A percentile compares a stretch with the other conserved stretches of the same genome.
phyloP scores from a whole-genome alignment of 2,329 filamentous ascomycete genomes.

The Xylariaceae sp. region DNA sequence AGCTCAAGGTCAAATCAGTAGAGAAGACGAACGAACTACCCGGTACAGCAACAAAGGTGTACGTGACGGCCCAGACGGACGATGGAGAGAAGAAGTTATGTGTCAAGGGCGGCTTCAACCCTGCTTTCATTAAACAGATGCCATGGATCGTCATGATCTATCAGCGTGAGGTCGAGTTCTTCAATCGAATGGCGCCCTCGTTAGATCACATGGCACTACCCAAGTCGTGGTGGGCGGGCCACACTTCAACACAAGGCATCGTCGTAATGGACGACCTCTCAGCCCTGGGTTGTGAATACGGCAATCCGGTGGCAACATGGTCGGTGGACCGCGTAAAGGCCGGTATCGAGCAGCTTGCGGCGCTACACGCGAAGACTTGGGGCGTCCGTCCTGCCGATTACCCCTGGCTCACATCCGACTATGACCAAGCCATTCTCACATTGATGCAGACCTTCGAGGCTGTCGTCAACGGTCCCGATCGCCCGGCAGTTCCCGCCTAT shows the following conservation, averaged over 20 bases:
- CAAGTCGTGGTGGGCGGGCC: slow-evolving; percentile 22
- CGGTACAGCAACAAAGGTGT: slow-evolving; percentile 25
- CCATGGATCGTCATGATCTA: slow-evolving; percentile 25
- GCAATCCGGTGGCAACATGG: slow-evolving; percentile 20
- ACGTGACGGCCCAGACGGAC: slow-evolving; percentile 18
- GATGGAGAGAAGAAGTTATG: slow-evolving; percentile 17
- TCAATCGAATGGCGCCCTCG: slow-evolving; percentile 23
- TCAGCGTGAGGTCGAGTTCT: slow-evolving; percentile 27
- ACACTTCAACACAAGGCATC: slow-evolving; percentile 23
- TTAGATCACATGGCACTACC: slow-evolving; percentile 22
- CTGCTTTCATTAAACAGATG: slow-evolving; percentile 22
- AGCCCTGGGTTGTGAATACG: slow-evolving; percentile 20
- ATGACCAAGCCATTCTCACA: slow-evolving; percentile 27
- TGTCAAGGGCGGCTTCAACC: slow-evolving; percentile 27
- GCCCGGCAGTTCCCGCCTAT: slow-evolving; percentile 26
- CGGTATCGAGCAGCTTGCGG: slow-evolving; percentile 34
- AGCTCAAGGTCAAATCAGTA: slow-evolving; percentile 16
- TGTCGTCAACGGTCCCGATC: slow-evolving; percentile 21
- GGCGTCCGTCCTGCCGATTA: slow-evolving; percentile 24
- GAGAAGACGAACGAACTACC: slow-evolving; percentile 15
- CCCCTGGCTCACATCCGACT: slow-evolving; percentile 29
- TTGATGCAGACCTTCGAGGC: slow-evolving; percentile 25
- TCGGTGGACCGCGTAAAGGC: slow-evolving; percentile 18
- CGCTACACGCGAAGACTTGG: slow-evolving; percentile 30
- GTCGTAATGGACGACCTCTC: slow-evolving; percentile 26